phyloP scores from a whole-genome alignment of 2,329 filamentous ascomycete genomes.

The Sphaerulina musiva region DNA sequence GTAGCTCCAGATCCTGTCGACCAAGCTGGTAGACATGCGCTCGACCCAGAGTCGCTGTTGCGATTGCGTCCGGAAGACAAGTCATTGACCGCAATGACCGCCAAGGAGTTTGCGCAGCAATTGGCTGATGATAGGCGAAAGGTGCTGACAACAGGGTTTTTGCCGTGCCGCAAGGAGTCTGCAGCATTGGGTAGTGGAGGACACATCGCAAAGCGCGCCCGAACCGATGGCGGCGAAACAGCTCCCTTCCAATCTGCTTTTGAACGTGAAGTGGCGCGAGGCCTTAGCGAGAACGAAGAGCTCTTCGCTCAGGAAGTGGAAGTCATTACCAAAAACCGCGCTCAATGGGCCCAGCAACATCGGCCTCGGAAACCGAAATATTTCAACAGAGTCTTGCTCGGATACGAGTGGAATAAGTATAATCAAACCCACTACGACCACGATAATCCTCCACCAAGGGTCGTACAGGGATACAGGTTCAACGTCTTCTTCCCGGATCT shows the following conservation, averaged over 20 bases:
- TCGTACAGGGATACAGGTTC: constrained; percentile 98
- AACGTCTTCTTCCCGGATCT: constrained; percentile 99
- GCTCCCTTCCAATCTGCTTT: constrained; percentile 17
- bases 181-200: constrained; percentile 5
- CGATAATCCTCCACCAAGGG: constrained; percentile 94
- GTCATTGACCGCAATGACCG: constrained; percentile 51
- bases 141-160: constrained; percentile 58
- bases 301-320: constrained; percentile 88
- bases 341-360: constrained; percentile 78
- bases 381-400: constrained; percentile 98
- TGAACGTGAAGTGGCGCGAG: constrained; percentile 85
- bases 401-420: constrained; percentile 99
- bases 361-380: constrained; percentile 87
- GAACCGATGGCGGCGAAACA: constrained; percentile 20
- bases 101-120: constrained; percentile 52
- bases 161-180: constrained; percentile 46
- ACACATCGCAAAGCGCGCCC: constrained; percentile 25
- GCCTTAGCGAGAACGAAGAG: constrained; percentile 88
- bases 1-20: background rate
- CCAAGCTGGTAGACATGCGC: constrained; percentile 21
- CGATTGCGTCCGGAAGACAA: constrained; percentile 61
- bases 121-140: constrained; percentile 55
- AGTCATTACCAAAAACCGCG: constrained; percentile 57
- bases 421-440: constrained; percentile 99
- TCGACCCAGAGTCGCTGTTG: constrained; percentile 61